Conservation (phyloP, 495 filamentous ascomycete genomes). For the Barbatosphaeria neglecta region DNA sequence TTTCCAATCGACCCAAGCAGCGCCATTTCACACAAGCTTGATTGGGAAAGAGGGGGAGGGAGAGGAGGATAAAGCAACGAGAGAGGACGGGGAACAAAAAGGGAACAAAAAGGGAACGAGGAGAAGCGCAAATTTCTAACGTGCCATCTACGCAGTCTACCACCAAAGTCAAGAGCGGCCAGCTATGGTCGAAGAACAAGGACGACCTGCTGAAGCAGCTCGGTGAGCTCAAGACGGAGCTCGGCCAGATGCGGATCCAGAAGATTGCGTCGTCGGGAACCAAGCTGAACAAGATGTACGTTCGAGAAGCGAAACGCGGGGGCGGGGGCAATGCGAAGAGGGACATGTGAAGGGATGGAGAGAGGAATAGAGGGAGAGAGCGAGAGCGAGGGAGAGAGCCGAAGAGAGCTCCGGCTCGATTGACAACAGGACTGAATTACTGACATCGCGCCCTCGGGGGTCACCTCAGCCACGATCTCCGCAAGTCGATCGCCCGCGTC, state of each 20-base stretch:
- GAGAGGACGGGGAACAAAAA: not conserved
- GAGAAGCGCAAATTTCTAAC: no score
- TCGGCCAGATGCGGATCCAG: slow-evolving; percentile 85
- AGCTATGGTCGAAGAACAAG: slow-evolving; percentile 98
- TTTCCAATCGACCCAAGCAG: not conserved
- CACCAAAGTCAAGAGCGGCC: slow-evolving; percentile 84
- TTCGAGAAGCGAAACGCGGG: slow-evolving; percentile 11
- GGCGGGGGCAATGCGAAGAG: slow-evolving; percentile 3
- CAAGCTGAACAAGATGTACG: slow-evolving; percentile 96
- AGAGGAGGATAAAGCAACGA: no score
- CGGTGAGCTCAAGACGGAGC: slow-evolving; percentile 85
- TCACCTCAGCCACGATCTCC: slow-evolving; percentile 80
- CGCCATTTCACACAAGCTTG: not conserved
- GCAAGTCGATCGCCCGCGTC: slow-evolving; percentile 97
- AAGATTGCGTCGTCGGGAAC: slow-evolving; percentile 89
- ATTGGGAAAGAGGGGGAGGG: no score
- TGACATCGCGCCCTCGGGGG: slow-evolving; percentile 9
- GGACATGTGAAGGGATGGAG: no score
- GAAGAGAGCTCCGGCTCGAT: not conserved
- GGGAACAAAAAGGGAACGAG: not conserved
- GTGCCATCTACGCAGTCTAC: slow-evolving; percentile 51
- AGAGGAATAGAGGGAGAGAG: no score
- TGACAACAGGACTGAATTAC: no score
- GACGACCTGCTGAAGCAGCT: slow-evolving; percentile 87
- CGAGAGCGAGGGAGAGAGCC: no score